These are phyloP conservation scores for Dendrobium catenatum DNA, from an alignment of 106 monocot species.

Conservation along the genomic window DNA sequence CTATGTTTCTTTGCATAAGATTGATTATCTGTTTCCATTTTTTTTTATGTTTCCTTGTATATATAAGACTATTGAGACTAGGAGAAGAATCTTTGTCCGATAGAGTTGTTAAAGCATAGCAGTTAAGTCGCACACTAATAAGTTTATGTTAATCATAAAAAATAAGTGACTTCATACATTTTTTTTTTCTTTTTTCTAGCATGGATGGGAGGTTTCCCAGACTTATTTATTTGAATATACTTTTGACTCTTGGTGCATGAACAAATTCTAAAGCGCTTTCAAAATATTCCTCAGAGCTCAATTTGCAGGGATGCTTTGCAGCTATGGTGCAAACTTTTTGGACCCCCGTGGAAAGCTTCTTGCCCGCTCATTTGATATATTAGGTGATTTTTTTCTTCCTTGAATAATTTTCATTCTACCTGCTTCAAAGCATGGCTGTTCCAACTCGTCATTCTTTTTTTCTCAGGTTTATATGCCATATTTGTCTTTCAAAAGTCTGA, in stretches of 20 bases:
- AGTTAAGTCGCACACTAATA: no score
- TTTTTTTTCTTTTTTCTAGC: no score
- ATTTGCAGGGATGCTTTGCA: constrained; percentile 65
- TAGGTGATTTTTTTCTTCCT: constrained; percentile 37
- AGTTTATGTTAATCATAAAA: no score
- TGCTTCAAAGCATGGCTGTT: neutral
- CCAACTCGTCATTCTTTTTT: neutral
- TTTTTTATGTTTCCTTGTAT: no score
- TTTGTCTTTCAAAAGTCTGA: constrained; percentile 94
- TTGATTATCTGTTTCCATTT: no score
- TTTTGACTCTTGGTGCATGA: neutral
- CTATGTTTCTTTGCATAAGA: no score
- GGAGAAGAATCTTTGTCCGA: no score
- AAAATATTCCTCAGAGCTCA: constrained; percentile 39
- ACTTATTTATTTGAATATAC: neutral
- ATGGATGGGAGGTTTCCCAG: no score
- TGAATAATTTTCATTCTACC: neutral
- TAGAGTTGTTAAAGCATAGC: no score
- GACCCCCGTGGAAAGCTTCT: constrained; percentile 91
- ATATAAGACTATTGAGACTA: no score
- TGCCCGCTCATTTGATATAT: constrained; percentile 60
- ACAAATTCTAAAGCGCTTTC: constrained; percentile 4
- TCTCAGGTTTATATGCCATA: constrained; percentile 73
- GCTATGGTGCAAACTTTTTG: constrained; percentile 61
- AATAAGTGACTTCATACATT: no score